A percentile compares a stretch with the other conserved stretches of the same genome.
These are phyloP conservation scores for Suhomyces sp. DNA, from an alignment of 805 yeast genomes.

Conservation along the genomic window DNA sequence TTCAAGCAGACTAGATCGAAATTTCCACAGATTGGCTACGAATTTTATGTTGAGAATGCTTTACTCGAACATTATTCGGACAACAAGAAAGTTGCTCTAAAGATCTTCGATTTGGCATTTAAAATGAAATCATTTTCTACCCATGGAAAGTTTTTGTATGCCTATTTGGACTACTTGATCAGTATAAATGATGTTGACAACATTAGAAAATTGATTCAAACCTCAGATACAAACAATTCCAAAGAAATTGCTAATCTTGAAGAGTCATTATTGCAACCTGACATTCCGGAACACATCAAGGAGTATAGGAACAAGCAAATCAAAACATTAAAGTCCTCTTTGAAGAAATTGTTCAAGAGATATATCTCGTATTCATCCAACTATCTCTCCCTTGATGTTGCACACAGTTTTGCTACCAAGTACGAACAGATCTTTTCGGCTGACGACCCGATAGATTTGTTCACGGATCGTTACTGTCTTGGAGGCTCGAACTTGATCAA, in stretches of 20 bases:
- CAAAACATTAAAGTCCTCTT: slow-evolving; percentile 20
- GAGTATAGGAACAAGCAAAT: slow-evolving; percentile 18
- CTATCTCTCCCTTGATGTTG: slow-evolving; percentile 67
- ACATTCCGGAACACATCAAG: slow-evolving; percentile 49
- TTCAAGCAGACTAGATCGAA: slow-evolving; percentile 67
- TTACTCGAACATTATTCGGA: slow-evolving; percentile 70
- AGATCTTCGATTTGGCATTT: slow-evolving; percentile 72
- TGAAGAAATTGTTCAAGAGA: slow-evolving; percentile 34
- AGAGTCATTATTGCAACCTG: slow-evolving; percentile 21
- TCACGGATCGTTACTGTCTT: slow-evolving; percentile 38
- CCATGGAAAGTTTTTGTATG: slow-evolving; percentile 59
- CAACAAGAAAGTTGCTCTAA: slow-evolving; percentile 65
- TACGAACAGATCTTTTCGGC: slow-evolving; percentile 65
- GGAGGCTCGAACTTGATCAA: slow-evolving; percentile 36
- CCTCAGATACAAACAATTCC: slow-evolving; percentile 57
- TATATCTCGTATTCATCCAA: slow-evolving; percentile 68
- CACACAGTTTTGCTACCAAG: slow-evolving; percentile 63
- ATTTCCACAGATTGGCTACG: slow-evolving; percentile 60
- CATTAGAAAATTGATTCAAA: slow-evolving; percentile 80
- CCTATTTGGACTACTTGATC: slow-evolving; percentile 72
- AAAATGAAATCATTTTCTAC: slow-evolving; percentile 50
- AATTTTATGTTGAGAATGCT: slow-evolving; percentile 80
- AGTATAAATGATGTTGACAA: slow-evolving; percentile 65
- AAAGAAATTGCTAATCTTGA: slow-evolving; percentile 29
- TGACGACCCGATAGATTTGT: slow-evolving; percentile 42